A percentile compares a stretch with the other conserved stretches of the same genome.
Evolutionary conservation across 345 rosid species (phyloP).

Genomic region (Ricinus communis): DNA sequence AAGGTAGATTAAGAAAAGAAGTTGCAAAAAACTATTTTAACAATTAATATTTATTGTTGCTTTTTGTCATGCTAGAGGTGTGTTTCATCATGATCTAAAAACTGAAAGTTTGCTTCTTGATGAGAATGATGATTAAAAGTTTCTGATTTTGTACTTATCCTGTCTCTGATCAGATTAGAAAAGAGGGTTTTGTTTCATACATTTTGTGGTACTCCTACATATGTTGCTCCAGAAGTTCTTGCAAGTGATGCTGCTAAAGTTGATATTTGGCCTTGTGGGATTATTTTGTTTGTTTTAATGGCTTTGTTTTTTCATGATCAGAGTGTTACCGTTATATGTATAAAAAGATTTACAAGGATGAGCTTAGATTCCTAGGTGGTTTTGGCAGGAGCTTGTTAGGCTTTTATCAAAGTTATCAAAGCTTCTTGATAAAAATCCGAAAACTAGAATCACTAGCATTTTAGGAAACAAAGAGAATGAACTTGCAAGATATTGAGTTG

Average conservation of each 20-base stretch:
- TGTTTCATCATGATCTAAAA: slow-evolving; percentile 30
- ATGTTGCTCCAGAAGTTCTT: slow-evolving; percentile 30
- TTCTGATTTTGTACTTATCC: slow-evolving; percentile 29
- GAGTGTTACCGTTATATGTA: slow-evolving; percentile 26
- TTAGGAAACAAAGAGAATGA: no score
- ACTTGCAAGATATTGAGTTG: no score
- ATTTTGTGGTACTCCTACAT: slow-evolving; percentile 31
- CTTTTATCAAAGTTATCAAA: slow-evolving; percentile 10
- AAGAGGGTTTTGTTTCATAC: slow-evolving; percentile 29
- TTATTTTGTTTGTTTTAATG: slow-evolving; percentile 29
- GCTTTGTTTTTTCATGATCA: slow-evolving; percentile 30
- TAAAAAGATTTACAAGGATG: slow-evolving; percentile 26
- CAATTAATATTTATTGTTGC: slow-evolving; percentile 25
- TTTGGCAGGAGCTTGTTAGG: slow-evolving; percentile 23
- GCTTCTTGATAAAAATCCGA: slow-evolving; percentile 24
- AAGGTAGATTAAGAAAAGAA: slow-evolving; percentile 27
- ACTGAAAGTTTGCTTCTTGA: slow-evolving; percentile 30
- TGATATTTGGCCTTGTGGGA: slow-evolving; percentile 31
- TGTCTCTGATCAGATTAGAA: slow-evolving; percentile 26
- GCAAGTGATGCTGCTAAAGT: slow-evolving; percentile 31
- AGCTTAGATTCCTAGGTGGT: slow-evolving; percentile 28
- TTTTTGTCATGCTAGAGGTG: slow-evolving; percentile 28
- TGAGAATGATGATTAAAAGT: slow-evolving; percentile 27
- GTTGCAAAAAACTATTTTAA: slow-evolving; percentile 25
- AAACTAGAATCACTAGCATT: slow-evolving; percentile 21